Evolutionary conservation across 768 basidiomycete genomes (phyloP), one percentile per base, ranked within the genome.

Genomic region (Boletus pseudopeckii): DNA sequence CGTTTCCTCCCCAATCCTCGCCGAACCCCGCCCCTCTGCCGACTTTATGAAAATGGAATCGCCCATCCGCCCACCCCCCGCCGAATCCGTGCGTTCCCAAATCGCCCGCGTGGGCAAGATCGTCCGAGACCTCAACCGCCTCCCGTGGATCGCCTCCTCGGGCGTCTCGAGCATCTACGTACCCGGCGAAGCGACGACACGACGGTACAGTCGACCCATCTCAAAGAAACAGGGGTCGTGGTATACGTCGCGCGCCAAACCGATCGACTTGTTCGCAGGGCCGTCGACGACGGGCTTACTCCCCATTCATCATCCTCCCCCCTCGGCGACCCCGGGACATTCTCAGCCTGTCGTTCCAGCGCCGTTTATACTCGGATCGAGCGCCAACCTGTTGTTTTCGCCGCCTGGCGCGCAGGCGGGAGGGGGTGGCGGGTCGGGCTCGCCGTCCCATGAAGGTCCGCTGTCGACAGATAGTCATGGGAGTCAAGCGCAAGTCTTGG

Each of bases 1-100:
- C 7, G 42, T 65, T 9, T 65, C 65, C 10, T 74, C 71, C n/a
- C 77, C 77, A 0, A 55, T 75, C 30, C 66, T 73, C 37, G 72
- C 73, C 6, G 72, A 77, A 38, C 77, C 75, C 5, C 70, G 68
- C 17, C 75, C 69, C 13, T 75, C 72, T 4, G 67, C 77, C 0
- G 78, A 80, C 54, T 80, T 80, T 57, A 76, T 72, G 26, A 78
- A 78, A 56, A 79, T 81, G 78, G 70, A 73, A 7, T 69, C 74
- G 2, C 72, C 72, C 2, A 67, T 75, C n/a, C 74, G 75, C 7
- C 71, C 74, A 5, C 69, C 64, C 0, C 72, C 76, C 0, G 66
- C 69, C 8, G 68, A 71, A 41, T 71, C 70, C 13, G 57, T 70
- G 26, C 58, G 66, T 14, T 70, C 54, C 61, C 77, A 78, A 39